phyloP scores from a whole-genome alignment of 331 rosid species.

The Quercus tomentella region DNA sequence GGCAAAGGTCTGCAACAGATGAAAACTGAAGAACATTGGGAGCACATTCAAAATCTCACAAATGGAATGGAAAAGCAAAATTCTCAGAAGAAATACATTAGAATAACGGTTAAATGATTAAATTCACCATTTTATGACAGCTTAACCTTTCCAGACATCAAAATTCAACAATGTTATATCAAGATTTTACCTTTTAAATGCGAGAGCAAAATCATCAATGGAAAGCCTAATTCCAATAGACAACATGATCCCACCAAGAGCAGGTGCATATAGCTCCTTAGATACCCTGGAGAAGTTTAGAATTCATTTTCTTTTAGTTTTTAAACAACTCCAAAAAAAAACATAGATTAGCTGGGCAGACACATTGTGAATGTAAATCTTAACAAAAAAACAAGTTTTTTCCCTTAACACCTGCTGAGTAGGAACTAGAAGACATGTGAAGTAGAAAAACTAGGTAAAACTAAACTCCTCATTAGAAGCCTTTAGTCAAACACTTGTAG shows the following conservation, averaged over 20 bases:
- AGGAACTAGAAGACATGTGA: slow-evolving; percentile 12
- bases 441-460: not conserved
- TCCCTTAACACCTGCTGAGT: not conserved
- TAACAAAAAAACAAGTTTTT: not conserved
- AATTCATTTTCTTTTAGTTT: slow-evolving; percentile 19
- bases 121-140: too few relatives aligned
- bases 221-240: slow-evolving; percentile 93
- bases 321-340: not conserved
- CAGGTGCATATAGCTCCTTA: slow-evolving; percentile 91
- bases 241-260: slow-evolving; percentile 99
- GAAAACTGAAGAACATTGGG: slow-evolving; percentile 28
- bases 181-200: slow-evolving; percentile 60
- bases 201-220: slow-evolving; percentile 83
- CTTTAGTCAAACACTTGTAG: slow-evolving; percentile 37
- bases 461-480: slow-evolving; percentile 16
- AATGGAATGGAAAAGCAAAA: not conserved
- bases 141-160: too few relatives aligned
- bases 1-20: slow-evolving; percentile 82
- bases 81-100: not conserved
- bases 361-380: not conserved
- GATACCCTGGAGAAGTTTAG: slow-evolving; percentile 71
- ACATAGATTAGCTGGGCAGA: not conserved
- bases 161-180: not conserved
- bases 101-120: too few relatives aligned
- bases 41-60: slow-evolving; percentile 23